Evolutionary conservation across 2,329 filamentous ascomycete species (phyloP).

Genomic region (Periconia sp.): DNA sequence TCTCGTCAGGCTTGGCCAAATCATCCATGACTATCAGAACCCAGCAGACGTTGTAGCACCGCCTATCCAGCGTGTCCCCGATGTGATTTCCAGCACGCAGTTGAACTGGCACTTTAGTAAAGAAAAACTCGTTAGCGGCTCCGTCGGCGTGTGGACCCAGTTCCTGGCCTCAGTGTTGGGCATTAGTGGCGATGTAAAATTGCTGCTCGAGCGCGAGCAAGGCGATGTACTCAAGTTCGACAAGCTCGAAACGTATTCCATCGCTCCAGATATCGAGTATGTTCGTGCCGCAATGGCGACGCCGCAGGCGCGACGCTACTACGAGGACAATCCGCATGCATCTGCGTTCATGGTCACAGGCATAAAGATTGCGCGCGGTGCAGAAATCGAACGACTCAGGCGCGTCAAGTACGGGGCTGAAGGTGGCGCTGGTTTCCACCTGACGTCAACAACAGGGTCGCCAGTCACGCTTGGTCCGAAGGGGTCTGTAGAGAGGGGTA

Average conservation of each 20-base stretch:
- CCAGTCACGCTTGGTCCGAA: background rate
- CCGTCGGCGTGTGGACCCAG: background rate
- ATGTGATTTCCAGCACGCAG: background rate
- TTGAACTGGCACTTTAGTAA: background rate
- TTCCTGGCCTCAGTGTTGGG: background rate
- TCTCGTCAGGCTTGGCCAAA: background rate
- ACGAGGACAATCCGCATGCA: background rate
- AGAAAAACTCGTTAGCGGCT: background rate
- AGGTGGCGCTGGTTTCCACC: background rate
- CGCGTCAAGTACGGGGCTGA: no score
- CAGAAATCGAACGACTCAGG: background rate
- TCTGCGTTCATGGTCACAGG: background rate
- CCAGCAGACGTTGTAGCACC: background rate
- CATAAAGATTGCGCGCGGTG: background rate
- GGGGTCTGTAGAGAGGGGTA: background rate
- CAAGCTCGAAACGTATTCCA: background rate
- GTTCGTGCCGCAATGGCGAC: background rate
- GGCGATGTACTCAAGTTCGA: background rate
- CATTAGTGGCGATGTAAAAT: background rate
- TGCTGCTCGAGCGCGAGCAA: background rate
- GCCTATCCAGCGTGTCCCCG: background rate
- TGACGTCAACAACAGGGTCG: background rate
- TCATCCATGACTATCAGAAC: background rate
- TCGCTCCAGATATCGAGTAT: background rate
- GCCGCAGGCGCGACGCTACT: background rate